phyloP scores from a whole-genome alignment of 164 flowering plant species.

The Berberis thunbergii region DNA sequence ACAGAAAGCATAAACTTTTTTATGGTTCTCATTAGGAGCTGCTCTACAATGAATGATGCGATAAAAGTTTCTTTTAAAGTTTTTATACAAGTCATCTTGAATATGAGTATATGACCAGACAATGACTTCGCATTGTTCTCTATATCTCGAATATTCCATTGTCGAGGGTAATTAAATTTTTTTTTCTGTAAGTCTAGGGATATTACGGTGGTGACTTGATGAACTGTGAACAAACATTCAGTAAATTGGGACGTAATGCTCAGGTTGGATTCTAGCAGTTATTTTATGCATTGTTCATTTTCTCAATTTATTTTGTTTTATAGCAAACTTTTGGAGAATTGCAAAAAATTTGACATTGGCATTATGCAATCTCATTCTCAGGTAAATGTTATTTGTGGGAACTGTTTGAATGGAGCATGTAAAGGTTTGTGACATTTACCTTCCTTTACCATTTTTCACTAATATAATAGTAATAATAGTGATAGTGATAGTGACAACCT shows the following conservation, averaged over 20 bases:
- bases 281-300: background rate
- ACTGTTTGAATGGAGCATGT: constrained; percentile 49
- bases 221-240: constrained; percentile 70
- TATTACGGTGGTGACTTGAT: constrained; percentile 73
- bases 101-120: too few relatives aligned
- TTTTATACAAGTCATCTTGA: too few relatives aligned
- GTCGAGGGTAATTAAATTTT: constrained; percentile 2
- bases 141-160: background rate
- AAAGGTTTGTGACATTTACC: constrained; percentile 45
- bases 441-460: background rate
- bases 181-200: constrained; percentile 35
- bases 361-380: constrained; percentile 29
- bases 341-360: background rate
- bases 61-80: too few relatives aligned
- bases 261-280: constrained; percentile 47
- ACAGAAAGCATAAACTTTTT: too few relatives aligned
- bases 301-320: too few relatives aligned
- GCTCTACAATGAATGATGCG: too few relatives aligned
- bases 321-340: too few relatives aligned
- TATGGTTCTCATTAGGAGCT: too few relatives aligned
- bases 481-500: too few relatives aligned
- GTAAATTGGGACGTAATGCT: constrained; percentile 86
- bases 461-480: too few relatives aligned
- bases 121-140: background rate
- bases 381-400: constrained; percentile 78